Evolutionary conservation across 2,329 filamentous ascomycete genomes (phyloP).

Genomic region (Gnomoniopsis smithogilvyi): DNA sequence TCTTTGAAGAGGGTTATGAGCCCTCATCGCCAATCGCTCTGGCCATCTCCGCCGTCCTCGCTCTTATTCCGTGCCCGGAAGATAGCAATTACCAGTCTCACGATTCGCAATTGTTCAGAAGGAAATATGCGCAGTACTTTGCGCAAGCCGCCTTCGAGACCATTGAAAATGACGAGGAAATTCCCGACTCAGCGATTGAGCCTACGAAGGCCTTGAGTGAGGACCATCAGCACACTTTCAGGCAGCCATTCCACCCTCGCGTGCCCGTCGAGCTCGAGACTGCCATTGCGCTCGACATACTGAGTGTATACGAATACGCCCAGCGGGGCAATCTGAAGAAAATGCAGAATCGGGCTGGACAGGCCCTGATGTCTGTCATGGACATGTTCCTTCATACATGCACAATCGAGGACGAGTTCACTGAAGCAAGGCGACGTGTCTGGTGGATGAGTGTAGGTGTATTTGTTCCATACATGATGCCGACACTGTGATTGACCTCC

Average conservation of each 20-base stretch:
- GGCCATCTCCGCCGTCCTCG: constrained; percentile 20
- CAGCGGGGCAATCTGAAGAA: constrained; percentile 51
- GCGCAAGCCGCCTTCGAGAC: constrained; percentile 45
- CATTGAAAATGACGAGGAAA: constrained; percentile 46
- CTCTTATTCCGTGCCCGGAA: constrained; percentile 23
- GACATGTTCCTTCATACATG: constrained; percentile 39
- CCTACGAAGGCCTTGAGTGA: constrained; percentile 42
- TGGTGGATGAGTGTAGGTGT: constrained; percentile 51
- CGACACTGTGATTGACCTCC: neutral
- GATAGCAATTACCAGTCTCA: constrained; percentile 32
- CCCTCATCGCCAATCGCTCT: constrained; percentile 20
- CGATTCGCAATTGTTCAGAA: constrained; percentile 40
- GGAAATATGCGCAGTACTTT: constrained; percentile 46
- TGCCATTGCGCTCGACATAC: constrained; percentile 43
- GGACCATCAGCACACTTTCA: constrained; percentile 26
- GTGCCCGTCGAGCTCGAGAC: constrained; percentile 44
- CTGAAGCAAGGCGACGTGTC: constrained; percentile 42
- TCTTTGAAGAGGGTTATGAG: constrained; percentile 1
- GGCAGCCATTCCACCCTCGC: constrained; percentile 40
- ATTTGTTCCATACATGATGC: neutral
- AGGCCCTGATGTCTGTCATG: constrained; percentile 45
- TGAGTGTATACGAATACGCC: constrained; percentile 51
- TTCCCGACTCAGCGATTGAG: constrained; percentile 41
- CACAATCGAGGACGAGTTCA: constrained; percentile 35
- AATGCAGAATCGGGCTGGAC: constrained; percentile 45